Base-by-base conservation (phyloP, 306 rosid species). In the Hippophae gyantsensis region DNA sequence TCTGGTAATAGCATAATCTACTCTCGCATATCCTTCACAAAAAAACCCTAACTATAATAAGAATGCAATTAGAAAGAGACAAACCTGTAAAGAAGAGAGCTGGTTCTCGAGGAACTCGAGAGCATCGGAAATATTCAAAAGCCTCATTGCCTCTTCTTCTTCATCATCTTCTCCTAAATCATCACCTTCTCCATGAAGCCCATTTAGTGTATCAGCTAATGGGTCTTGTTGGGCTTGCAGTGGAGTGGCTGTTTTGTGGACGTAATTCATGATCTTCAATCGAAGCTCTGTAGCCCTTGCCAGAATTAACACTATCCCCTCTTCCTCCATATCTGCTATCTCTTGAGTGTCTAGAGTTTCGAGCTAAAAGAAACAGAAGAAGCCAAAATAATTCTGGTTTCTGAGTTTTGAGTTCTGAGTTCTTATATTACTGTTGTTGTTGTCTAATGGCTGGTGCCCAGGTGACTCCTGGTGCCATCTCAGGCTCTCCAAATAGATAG, bases 271-370 rank as follows among this genome's bases (percentile, higher is more conserved):
- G 86, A 92, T 92, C 79, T 92, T 88, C 56, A 81, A 69, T 18
- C 96, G 62, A 1, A 92, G 93, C 71, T 92, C 99, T 7, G 92
- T 92, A 66, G 99, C 99, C 78, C 89, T 86, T 0, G 94, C 85
- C 23, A 92, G 75, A 53, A 92, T 94, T 68, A 88, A 70, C 74
- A 92, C 95, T 52, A 88, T 77, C 56, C 97, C 89, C 53, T 84
- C 95, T 38, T 79, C 95, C 47, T 92, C 99, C 95, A 85, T 94
- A 73, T 79, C 13, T 48, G 47, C 40, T 49, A 56, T 58, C 42
- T 69, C 43, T 54, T 13, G 13, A 56, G 45, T 40, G 38, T 8
- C 27, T 9, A 32, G 47, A 44, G 6, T 18, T 13, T 18, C 23
- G 41, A 32, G 27, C 23, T 45, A 8, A 65, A 42, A 44, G 11